These are phyloP conservation scores for Phytophthora chlamydospora DNA, from an alignment of 352 stramenopile species.

Conservation along the genomic window DNA sequence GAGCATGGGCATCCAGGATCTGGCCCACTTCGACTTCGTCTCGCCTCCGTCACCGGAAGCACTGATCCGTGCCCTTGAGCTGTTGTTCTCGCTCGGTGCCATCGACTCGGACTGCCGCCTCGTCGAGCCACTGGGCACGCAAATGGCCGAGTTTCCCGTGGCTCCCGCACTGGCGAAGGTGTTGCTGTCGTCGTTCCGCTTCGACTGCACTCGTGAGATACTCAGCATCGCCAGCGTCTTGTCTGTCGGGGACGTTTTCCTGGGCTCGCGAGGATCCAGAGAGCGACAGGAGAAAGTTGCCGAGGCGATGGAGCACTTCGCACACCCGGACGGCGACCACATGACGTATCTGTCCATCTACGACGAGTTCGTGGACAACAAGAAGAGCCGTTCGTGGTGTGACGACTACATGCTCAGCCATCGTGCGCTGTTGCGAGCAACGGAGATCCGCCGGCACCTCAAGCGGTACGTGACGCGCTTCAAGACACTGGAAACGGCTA, in stretches of 20 bases:
- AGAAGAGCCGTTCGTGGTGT: constrained; percentile 71
- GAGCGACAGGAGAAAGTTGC: constrained; percentile 73
- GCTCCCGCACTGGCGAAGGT: constrained; percentile 89
- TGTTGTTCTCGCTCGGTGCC: constrained; percentile 73
- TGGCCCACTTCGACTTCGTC: constrained; percentile 87
- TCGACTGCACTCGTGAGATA: constrained; percentile 92
- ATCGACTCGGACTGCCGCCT: constrained; percentile 65
- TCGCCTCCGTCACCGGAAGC: constrained; percentile 76
- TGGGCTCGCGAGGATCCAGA: constrained; percentile 59
- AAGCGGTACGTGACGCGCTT: constrained; percentile 75
- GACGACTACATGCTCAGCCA: constrained; percentile 72
- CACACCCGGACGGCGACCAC: constrained; percentile 70
- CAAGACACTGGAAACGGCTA: constrained; percentile 18
- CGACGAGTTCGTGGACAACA: constrained; percentile 75
- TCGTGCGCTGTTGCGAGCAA: constrained; percentile 60
- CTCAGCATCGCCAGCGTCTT: constrained; percentile 96
- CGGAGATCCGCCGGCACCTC: constrained; percentile 72
- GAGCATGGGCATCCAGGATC: constrained; percentile 87
- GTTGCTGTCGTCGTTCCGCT: constrained; percentile 67
- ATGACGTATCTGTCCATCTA: constrained; percentile 75
- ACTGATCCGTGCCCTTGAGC: constrained; percentile 70
- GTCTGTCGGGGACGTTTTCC: constrained; percentile 91
- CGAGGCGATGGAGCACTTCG: constrained; percentile 73
- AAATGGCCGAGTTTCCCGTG: constrained; percentile 98
- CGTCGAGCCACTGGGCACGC: constrained; percentile 85